Base-by-base conservation (phyloP, 768 basidiomycete species). In the Rickenella mellea region DNA sequence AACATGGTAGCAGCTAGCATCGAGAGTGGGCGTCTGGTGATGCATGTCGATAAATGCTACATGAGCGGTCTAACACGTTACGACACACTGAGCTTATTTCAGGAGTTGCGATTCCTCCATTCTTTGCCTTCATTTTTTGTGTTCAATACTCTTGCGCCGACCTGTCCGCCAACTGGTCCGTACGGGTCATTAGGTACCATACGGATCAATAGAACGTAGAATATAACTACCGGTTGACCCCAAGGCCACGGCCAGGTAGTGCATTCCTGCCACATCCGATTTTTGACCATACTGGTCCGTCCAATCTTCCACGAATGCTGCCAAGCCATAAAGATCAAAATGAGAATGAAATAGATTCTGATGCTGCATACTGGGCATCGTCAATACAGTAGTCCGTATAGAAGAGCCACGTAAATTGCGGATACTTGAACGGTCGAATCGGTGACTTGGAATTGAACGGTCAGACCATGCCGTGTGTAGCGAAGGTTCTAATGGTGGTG, bases 11-110 rank as follows among this genome's bases (percentile, higher is more conserved):
- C 47, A 14, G 31, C n/a, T 10, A 46, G 27, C 43, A 48, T 40
- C 10, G 43, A 45, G 10, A 62, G 45, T 25, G 83, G 2, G 76
- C 75, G 43, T 83, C 75, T 58, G 17, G 63, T n/a, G 58, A 1
- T 81, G 80, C 8, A 83, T 83, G 51, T 85, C 64, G 55, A 83
- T 73, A 4, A 87, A 66, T 0, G 73, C 69, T 5, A 84, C 84
- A n/a, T 86, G 70, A 5, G n/a, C n/a, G n/a, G 3, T 10, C 19
- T 20, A 12, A 36, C 11, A 22, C 19, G 20, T 14, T 12, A 8
- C 22, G 25, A 41, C 29, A 27, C n/a, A 48, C 51, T 32, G 11
- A 52, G 32, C 41, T 52, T 43, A 27, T 48, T 43, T 59, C 57
- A 11, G 59, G 56, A 5, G 40, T 45, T 15, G 57, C 58, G 0